Percentiles rank a stretch among this genome's conserved stretches.
phyloP scores from a whole-genome alignment of 2,329 filamentous ascomycete species.

The Ophiocordyceps camponoti-floridani region DNA sequence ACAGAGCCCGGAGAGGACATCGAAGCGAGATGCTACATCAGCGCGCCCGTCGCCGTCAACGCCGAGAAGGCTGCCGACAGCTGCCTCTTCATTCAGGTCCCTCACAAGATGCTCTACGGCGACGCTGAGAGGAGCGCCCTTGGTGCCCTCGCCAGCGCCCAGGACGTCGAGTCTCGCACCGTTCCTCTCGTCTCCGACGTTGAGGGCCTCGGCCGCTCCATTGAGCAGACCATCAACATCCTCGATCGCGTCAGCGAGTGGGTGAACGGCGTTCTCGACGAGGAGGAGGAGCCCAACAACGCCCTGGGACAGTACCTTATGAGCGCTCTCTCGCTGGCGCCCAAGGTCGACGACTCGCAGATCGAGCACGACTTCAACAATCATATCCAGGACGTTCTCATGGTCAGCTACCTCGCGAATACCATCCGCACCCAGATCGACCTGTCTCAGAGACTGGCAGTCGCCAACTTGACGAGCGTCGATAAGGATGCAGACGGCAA shows the following conservation, averaged over 20 bases:
- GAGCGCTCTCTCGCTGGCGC: conserved; percentile 80
- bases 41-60: conserved; percentile 83
- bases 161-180: conserved; percentile 57
- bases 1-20: conserved; percentile 80
- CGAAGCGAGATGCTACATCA: conserved; percentile 86
- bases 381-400: conserved; percentile 96
- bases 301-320: conserved; percentile 89
- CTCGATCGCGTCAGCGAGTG: conserved; percentile 84
- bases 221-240: conserved; percentile 77
- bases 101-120: conserved; percentile 81
- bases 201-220: conserved; percentile 67
- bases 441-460: conserved; percentile 84
- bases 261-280: conserved; percentile 84
- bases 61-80: conserved; percentile 89
- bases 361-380: conserved; percentile 99
- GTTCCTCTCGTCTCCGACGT: conserved; percentile 70
- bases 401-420: conserved; percentile 96
- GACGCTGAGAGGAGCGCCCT: conserved; percentile 51
- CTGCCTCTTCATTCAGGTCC: conserved; percentile 93
- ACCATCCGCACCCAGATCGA: conserved; percentile 98
- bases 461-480: conserved; percentile 40
- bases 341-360: conserved; percentile 79
- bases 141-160: conserved; percentile 69
- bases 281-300: conserved; percentile 77
- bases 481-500: conserved; percentile 33